Evolutionary conservation across 768 basidiomycete genomes (phyloP).

Genomic region (Leccinum uliginosum): DNA sequence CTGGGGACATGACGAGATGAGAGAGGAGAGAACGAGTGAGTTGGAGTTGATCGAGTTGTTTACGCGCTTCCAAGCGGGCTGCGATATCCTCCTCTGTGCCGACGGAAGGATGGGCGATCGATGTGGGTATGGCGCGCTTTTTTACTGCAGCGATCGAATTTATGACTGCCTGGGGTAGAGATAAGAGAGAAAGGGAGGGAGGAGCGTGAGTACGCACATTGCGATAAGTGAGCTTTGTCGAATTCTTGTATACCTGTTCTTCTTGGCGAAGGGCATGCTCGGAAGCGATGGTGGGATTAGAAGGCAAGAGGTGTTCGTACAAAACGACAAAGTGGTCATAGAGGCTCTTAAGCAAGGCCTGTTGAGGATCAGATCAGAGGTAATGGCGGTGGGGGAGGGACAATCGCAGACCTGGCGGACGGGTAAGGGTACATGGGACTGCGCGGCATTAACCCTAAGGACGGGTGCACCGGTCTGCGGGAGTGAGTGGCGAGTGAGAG

Average conservation of each 20-base stretch:
- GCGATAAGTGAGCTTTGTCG: conserved; percentile 78
- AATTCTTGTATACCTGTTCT: conserved; percentile 68
- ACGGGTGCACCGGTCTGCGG: conserved; percentile 57
- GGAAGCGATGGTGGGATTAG: conserved; percentile 58
- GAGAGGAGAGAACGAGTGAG: conserved; percentile 53
- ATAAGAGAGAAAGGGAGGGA: conserved; percentile 7
- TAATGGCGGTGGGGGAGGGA: neutral
- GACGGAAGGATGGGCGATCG: conserved; percentile 62
- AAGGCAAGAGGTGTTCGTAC: conserved; percentile 52
- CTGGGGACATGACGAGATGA: conserved; percentile 53
- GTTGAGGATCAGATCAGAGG: neutral
- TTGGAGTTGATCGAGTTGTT: conserved; percentile 47
- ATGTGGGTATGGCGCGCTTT: conserved; percentile 50
- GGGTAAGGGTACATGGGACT: conserved; percentile 67
- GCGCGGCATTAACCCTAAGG: conserved; percentile 60
- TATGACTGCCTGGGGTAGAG: conserved; percentile 44
- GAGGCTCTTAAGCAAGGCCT: conserved; percentile 73
- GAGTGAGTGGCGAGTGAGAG: neutral
- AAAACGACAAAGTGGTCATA: conserved; percentile 69
- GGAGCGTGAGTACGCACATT: conserved; percentile 47
- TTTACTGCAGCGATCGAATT: conserved; percentile 49
- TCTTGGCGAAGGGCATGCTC: conserved; percentile 84
- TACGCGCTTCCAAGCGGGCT: conserved; percentile 51
- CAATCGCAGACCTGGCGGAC: conserved; percentile 59
- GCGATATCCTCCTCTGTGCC: conserved; percentile 68